Conservation (phyloP, 257 asterid genomes). For the Anisodus tanguticus region DNA sequence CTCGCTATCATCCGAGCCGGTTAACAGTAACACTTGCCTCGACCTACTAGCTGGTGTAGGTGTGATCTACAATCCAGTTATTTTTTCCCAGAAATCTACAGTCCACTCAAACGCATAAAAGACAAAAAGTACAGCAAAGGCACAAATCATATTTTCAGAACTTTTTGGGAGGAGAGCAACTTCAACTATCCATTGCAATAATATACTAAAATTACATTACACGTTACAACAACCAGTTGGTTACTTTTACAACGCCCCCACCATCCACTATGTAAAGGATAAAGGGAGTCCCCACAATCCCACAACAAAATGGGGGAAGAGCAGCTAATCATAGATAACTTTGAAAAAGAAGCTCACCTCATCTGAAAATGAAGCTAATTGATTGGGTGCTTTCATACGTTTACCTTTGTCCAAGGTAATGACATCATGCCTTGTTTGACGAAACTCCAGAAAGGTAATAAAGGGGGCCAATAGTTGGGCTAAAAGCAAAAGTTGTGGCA, state of each 20-base stretch:
- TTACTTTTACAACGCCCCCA: slow-evolving; percentile 37
- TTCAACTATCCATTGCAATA: slow-evolving; percentile 36
- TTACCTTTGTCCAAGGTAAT: slow-evolving; percentile 34
- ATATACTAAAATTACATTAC: slow-evolving; percentile 25
- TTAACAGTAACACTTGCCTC: no score
- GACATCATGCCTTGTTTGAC: slow-evolving; percentile 39
- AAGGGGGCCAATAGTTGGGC: slow-evolving; percentile 36
- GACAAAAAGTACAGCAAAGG: slow-evolving; percentile 14
- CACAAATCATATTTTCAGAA: slow-evolving; percentile 6
- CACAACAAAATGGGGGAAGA: slow-evolving; percentile 38
- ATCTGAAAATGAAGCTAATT: slow-evolving; percentile 35
- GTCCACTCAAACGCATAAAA: background rate
- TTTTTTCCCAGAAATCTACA: slow-evolving; percentile 10
- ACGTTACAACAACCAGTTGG: slow-evolving; percentile 36
- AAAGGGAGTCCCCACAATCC: slow-evolving; percentile 48
- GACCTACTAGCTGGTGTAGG: no score
- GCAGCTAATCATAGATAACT: slow-evolving; percentile 40
- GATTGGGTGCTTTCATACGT: slow-evolving; percentile 38
- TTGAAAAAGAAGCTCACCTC: slow-evolving; percentile 40
- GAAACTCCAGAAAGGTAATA: slow-evolving; percentile 16
- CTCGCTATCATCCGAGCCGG: no score
- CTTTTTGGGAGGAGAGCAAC: slow-evolving; percentile 23
- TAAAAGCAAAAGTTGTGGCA: slow-evolving; percentile 42
- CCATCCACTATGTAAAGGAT: slow-evolving; percentile 42
- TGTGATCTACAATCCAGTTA: background rate